Evolutionary conservation across 2,329 filamentous ascomycete species (phyloP).

Genomic region (Alternaria dauci): DNA sequence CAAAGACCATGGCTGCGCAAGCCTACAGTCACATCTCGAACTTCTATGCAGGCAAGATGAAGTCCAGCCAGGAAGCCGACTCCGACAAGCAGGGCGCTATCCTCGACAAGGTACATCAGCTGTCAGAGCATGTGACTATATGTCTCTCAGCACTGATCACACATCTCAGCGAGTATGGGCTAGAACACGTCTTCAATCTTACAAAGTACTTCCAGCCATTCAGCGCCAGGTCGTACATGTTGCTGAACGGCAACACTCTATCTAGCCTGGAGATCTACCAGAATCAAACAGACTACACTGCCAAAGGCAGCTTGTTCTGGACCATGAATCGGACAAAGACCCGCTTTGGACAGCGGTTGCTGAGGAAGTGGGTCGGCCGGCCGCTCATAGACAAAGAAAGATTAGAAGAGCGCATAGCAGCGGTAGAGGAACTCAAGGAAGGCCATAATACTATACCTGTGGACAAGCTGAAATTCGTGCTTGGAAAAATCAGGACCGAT

Average conservation of each 20-base stretch:
- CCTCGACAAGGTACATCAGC: constrained; percentile 83
- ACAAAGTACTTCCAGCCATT: constrained; percentile 98
- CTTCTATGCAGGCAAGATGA: constrained; percentile 90
- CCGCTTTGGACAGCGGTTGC: constrained; percentile 83
- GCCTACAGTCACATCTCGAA: constrained; percentile 87
- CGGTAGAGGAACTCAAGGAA: constrained; percentile 84
- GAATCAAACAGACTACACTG: constrained; percentile 86
- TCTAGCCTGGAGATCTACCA: constrained; percentile 95
- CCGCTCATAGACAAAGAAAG: constrained; percentile 79
- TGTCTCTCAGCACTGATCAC: constrained; percentile 97
- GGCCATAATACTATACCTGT: constrained; percentile 71
- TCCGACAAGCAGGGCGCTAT: constrained; percentile 62
- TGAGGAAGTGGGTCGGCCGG: constrained; percentile 94
- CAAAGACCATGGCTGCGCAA: constrained; percentile 83
- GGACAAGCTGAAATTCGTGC: constrained; percentile 76
- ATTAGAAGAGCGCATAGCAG: constrained; percentile 80
- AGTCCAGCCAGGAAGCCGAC: constrained; percentile 52
- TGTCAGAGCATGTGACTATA: constrained; percentile 86
- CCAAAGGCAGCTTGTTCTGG: constrained; percentile 94
- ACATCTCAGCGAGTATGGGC: constrained; percentile 87
- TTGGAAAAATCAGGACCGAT: constrained; percentile 77
- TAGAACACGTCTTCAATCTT: constrained; percentile 94
- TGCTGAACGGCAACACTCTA: constrained; percentile 92
- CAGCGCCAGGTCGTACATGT: constrained; percentile 92
- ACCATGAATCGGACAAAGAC: constrained; percentile 92